Percentiles rank a stretch among this genome's conserved stretches.
These are phyloP conservation scores for Didymella glomerata DNA, from an alignment of 2,329 filamentous ascomycete species.

Conservation along the genomic window DNA sequence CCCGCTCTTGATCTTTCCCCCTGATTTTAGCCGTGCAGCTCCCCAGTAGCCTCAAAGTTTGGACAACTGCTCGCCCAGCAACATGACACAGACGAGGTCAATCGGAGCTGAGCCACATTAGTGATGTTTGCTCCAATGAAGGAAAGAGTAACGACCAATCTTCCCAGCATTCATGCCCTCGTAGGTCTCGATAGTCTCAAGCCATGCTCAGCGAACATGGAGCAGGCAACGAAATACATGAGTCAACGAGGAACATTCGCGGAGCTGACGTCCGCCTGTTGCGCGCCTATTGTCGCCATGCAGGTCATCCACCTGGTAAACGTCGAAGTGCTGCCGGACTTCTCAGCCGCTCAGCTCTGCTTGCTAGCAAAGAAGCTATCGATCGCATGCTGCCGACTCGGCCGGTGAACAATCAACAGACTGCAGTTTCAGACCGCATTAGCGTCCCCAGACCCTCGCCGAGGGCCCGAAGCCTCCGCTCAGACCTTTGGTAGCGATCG, in stretches of 20 bases:
- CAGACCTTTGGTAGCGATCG: constrained; percentile 1
- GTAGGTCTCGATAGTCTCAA: not conserved
- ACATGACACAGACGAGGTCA: not conserved
- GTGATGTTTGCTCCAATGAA: not conserved
- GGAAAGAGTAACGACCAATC: no score
- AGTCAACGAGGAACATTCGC: not conserved
- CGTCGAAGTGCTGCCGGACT: constrained; percentile 1
- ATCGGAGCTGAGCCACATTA: constrained; percentile 2
- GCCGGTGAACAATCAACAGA: constrained; percentile 5
- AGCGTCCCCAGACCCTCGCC: constrained; percentile 5
- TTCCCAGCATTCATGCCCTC: not conserved
- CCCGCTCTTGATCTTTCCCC: constrained; percentile 12
- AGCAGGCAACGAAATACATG: not conserved
- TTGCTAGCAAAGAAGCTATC: constrained; percentile 9
- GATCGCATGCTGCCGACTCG: constrained; percentile 2
- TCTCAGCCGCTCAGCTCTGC: not conserved
- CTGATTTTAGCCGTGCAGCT: constrained; percentile 12
- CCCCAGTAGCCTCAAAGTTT: constrained; percentile 11
- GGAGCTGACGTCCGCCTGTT: not conserved
- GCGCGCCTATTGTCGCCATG: not conserved
- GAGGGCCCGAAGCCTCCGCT: not conserved
- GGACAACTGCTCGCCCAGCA: constrained; percentile 15
- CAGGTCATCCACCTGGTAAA: constrained; percentile 4
- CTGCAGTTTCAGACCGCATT: constrained; percentile 13
- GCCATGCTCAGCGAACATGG: not conserved